phyloP scores from a whole-genome alignment of 2,329 filamentous ascomycete genomes.

The Hirsutella thompsonii region DNA sequence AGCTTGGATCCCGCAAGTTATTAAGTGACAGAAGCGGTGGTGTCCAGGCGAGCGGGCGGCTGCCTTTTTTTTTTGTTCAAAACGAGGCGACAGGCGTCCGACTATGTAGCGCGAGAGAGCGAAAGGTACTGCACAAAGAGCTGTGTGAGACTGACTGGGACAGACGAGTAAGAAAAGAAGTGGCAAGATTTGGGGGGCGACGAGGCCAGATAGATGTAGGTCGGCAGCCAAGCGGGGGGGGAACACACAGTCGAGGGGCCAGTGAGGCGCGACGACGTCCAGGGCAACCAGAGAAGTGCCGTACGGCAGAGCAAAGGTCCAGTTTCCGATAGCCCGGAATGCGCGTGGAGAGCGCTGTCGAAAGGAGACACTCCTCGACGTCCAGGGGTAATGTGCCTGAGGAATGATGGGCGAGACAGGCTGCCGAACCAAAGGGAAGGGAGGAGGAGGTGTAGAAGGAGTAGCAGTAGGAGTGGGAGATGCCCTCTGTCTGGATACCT shows the following conservation, averaged over 20 bases:
- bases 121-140: too few relatives aligned
- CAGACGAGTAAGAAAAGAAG: not conserved
- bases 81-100: too few relatives aligned
- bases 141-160: too few relatives aligned
- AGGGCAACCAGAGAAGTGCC: constrained; percentile 1
- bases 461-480: too few relatives aligned
- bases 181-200: not conserved
- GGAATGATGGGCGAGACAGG: constrained; percentile 25
- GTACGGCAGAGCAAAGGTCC: not conserved
- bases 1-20: not conserved
- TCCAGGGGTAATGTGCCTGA: constrained; percentile 16
- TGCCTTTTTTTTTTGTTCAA: too few relatives aligned
- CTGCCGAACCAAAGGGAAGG: constrained; percentile 6
- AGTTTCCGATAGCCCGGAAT: constrained; percentile 4
- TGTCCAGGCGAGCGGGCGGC: too few relatives aligned
- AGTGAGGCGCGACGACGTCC: not conserved
- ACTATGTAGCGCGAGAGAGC: too few relatives aligned
- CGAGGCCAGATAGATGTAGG: constrained; percentile 3
- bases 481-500: too few relatives aligned
- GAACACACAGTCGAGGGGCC: not conserved
- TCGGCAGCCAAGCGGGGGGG: not conserved
- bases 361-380: constrained; percentile 10
- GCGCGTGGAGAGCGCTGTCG: constrained; percentile 5
- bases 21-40: too few relatives aligned
- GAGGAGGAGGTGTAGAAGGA: not conserved